These are phyloP conservation scores for Syzygium oleosum DNA, from an alignment of 345 rosid genomes.

Conservation along the genomic window DNA sequence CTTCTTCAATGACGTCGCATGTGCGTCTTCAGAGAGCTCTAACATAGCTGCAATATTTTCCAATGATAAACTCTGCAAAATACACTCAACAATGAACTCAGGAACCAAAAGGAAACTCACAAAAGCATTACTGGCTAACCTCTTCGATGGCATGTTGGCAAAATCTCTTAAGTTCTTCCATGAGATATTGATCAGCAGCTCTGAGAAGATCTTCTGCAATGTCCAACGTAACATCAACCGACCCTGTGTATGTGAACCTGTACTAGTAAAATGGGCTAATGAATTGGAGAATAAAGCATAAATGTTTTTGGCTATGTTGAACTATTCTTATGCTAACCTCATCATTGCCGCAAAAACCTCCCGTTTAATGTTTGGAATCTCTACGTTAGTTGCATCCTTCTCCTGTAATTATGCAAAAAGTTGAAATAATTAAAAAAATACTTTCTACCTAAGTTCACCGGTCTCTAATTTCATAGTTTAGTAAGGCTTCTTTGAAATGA, in stretches of 20 bases:
- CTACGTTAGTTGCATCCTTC: constrained; percentile 89
- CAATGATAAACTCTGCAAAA: constrained; percentile 37
- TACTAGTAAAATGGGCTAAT: not conserved
- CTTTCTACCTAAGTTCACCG: not conserved
- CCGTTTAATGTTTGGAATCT: constrained; percentile 94
- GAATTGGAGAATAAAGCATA: not conserved
- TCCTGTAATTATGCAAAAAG: constrained; percentile 38
- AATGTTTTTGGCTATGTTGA: not conserved
- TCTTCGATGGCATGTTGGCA: not conserved
- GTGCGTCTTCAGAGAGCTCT: constrained; percentile 59
- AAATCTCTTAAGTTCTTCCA: not conserved
- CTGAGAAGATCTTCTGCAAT: constrained; percentile 88
- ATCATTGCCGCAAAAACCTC: constrained; percentile 95
- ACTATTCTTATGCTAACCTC: constrained; percentile 39
- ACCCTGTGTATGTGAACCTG: constrained; percentile 93
- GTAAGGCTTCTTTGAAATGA: not conserved
- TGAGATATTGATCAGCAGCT: constrained; percentile 62
- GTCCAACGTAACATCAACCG: constrained; percentile 63
- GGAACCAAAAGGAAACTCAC: not conserved
- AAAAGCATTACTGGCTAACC: not conserved
- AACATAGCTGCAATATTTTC: constrained; percentile 53
- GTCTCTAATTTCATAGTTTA: not conserved
- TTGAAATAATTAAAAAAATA: not conserved
- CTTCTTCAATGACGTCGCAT: constrained; percentile 47
- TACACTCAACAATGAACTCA: not conserved